Evolutionary conservation across 805 yeast genomes (phyloP), one percentile per base, ranked within the genome.

Genomic region (Lachancea fermentati): DNA sequence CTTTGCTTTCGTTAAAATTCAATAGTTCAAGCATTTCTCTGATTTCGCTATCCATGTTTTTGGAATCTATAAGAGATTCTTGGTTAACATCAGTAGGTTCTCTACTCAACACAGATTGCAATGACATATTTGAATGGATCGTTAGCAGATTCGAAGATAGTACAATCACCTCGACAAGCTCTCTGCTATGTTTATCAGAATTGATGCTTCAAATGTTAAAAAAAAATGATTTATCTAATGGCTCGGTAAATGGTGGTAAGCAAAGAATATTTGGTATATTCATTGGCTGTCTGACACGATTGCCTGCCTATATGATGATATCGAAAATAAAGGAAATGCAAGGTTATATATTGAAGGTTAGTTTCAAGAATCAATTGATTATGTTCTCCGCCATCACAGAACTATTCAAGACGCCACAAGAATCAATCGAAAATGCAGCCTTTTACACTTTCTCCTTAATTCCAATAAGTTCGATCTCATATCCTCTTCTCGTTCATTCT

Each of bases 101-200:
- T 1, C 52, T 51, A 2, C 50, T 73, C 5, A 46, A 54, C 14
- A 63, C 63, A 3, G 81, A 76, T 36, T 68, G 70, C 32, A 52
- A 50, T 28, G 83, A 78, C 47, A 66, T 79, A 14, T 60, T 68
- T 30, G 54, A 60, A 1, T 79, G 76, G 70, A 44, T 77, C 6
- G 30, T 64, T 2, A 49, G 58, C 13, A 59, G 78, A 35, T 66
- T 68, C 3, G 58, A 62, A 1, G 73, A 67, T 24, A 50, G 57
- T 2, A 55, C 73, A 35, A 57, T 78, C 11, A 50, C 62, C 36
- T 34, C 25, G 8, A n/a, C 22, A 18, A 17, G 25, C 19, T 39
- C 9, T 7, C 47, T 52, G 3, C 17, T 50, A 1, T 59, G 56
- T 16, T 57, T 71, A 15, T 52, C 69, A 3, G 49, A 48, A 11